These are phyloP conservation scores for Graphium sp. DNA, from an alignment of 2,329 filamentous ascomycete species.

Conservation along the genomic window DNA sequence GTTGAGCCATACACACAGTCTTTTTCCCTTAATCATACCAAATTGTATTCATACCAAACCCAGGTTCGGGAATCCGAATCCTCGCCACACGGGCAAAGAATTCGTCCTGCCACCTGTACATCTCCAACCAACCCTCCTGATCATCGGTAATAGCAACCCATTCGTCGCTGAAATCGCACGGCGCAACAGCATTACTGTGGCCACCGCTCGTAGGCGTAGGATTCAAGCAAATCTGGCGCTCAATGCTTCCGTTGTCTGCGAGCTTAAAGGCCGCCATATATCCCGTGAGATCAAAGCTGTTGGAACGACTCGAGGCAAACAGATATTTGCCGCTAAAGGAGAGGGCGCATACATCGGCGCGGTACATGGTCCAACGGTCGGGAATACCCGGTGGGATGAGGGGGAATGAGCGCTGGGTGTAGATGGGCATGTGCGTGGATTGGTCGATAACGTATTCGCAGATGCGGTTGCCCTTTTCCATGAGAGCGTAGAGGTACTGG, in stretches of 20 bases:
- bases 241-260: slow-evolving; percentile 49
- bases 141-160: slow-evolving; percentile 86
- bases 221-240: slow-evolving; percentile 63
- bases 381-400: slow-evolving; percentile 60
- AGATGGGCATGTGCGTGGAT: slow-evolving; percentile 55
- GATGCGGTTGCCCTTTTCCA: slow-evolving; percentile 77
- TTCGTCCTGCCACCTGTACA: slow-evolving; percentile 76
- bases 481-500: slow-evolving; percentile 67
- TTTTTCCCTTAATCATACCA: slow-evolving; percentile 65
- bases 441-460: slow-evolving; percentile 71
- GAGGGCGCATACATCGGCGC: slow-evolving; percentile 68
- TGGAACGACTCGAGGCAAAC: slow-evolving; percentile 71
- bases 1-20: too few species aligned
- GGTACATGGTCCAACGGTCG: slow-evolving; percentile 46
- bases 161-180: slow-evolving; percentile 71
- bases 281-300: slow-evolving; percentile 58
- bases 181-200: slow-evolving; percentile 75
- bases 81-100: slow-evolving; percentile 63
- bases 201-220: slow-evolving; percentile 78
- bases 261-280: slow-evolving; percentile 73
- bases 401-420: slow-evolving; percentile 61
- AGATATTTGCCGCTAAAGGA: slow-evolving; percentile 56
- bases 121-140: slow-evolving; percentile 73
- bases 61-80: slow-evolving; percentile 66
- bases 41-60: slow-evolving; percentile 92